Base-by-base conservation (phyloP, 2,329 filamentous ascomycete species). In the Aspergillus sp. region DNA sequence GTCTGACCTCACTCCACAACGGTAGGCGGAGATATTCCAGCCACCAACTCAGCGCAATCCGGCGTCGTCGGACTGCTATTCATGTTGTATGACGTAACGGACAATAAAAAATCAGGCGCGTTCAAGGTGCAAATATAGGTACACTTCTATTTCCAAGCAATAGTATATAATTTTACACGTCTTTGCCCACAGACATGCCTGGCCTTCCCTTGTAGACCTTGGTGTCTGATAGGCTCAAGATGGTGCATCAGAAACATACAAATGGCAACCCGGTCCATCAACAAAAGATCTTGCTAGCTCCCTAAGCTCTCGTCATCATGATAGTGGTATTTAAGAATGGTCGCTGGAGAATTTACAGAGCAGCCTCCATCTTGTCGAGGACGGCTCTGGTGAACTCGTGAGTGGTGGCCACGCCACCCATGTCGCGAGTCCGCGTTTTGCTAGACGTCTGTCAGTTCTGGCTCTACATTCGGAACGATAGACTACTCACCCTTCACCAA, bases 301-400 rank as follows among this genome's bases (percentile, higher is more conserved):
- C 22, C 50, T 56, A 60, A 51, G 50, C 26, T 53, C 59, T 61
- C 60, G 56, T 60, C 60, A 58, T 57, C 52, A 59, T 66, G 56
- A 60, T 59, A 60, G 60, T 61, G 52, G 57, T 54, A 49, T 42
- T 44, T 43, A 56, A 55, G 22, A 22, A 49, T 52, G 50, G 43
- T 47, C 45, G 55, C 50, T 47, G 47, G 26, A 58, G 50, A 54
- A 63, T 72, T 82, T 83, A 87, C 72, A 86, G 67, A 64, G 79
- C 67, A 57, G 71, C 77, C 81, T 97, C 93, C 91, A 99, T 95
- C 83, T 94, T 90, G 80, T 92, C 85, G 70, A 99, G 82, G 70
- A 99, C 89, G 66, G 94, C 92, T 67, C 87, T 83, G 67, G 94
- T 97, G 80, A 97, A 99, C 75, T 97, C 86, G 77, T 96, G 86